Percentiles rank a stretch among this genome's conserved stretches.
Conservation (phyloP, 2,329 filamentous ascomycete species). For the Microascus cirrosus region DNA sequence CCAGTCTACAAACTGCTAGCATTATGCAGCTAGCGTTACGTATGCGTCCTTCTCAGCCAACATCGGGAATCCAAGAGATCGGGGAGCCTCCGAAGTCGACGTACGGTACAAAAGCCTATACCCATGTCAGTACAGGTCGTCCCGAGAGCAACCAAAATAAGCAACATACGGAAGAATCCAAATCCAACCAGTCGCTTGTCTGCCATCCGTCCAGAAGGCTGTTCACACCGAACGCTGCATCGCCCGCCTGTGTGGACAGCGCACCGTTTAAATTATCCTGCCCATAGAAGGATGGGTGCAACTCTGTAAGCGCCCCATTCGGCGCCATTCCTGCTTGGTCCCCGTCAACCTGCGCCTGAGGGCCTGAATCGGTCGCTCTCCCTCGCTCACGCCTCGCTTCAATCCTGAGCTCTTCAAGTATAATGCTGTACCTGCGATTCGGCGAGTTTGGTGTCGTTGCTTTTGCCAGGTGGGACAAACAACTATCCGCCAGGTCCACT, state of each 20-base stretch:
- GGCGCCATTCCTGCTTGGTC: neutral
- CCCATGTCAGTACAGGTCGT: neutral
- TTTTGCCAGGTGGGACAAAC: slow-evolving; percentile 29
- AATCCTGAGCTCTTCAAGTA: slow-evolving; percentile 37
- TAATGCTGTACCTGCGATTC: slow-evolving; percentile 36
- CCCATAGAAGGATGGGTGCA: neutral
- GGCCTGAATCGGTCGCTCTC: neutral
- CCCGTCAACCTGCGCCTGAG: neutral
- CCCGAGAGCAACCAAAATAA: neutral
- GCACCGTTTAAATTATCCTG: neutral
- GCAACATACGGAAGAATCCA: slow-evolving; percentile 14
- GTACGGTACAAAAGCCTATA: neutral
- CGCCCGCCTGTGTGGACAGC: neutral
- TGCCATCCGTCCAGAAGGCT: slow-evolving; percentile 12
- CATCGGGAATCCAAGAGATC: neutral
- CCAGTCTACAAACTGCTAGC: too few relatives aligned
- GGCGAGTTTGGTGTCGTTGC: slow-evolving; percentile 26
- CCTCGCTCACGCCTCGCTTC: slow-evolving; percentile 14
- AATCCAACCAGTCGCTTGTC: slow-evolving; percentile 17
- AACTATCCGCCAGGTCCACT: slow-evolving; percentile 28
- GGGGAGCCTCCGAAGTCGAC: neutral
- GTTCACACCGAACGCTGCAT: neutral
- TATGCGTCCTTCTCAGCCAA: too few relatives aligned
- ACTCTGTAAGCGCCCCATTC: neutral
- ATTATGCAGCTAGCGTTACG: too few relatives aligned